Base-by-base conservation (phyloP, 305 asterid species). In the Fraxinus sp. region DNA sequence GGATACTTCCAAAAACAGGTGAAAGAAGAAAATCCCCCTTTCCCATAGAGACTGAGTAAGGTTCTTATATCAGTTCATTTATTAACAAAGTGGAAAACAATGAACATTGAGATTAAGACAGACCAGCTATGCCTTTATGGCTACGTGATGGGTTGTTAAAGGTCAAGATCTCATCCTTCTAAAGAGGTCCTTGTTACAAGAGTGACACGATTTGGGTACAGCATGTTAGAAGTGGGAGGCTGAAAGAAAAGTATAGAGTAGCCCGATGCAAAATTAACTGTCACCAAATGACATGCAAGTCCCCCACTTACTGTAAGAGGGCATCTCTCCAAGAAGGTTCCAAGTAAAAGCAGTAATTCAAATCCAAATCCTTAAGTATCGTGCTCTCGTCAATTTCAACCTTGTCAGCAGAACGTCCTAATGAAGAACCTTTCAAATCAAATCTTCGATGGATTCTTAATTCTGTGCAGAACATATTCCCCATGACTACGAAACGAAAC, bases 401-500 rank as follows among this genome's bases (percentile, higher is more conserved):
- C 80, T 96, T 96, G 90, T 96, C 92, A 35, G 94, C 97, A 30
- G 97, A 94, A 78, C 99, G 97, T 75, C 99, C 99, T 86, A 95
- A 89, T 22, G 97, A 92, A 84, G 99, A 97, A 80, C 99, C 99
- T 88, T 97, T 97, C 84, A 97, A 84, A 86, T 97, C 99, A 86
- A 95, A 97, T 85, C 98, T 91, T 75, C 98, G 89, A 81, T 95
- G 98, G 91, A 97, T 93, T 86, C 98, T 89, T 76, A 93, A 88
- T 88, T 92, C 98, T 62, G 98, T 93, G 93, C 95, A 93, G 91
- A 95, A 97, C 98, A 97, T 88, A 87, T 97, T 97, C 80, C 99
- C 98, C 98, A 97, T 97, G 14, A 95, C 99, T 36, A 95, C 97
- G 72, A 97, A 97, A 33, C 98, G 96, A 84, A 96, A 94, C 99